These are phyloP conservation scores for Saturnispora kantuleensis DNA, from an alignment of 805 yeast species.

Conservation along the genomic window DNA sequence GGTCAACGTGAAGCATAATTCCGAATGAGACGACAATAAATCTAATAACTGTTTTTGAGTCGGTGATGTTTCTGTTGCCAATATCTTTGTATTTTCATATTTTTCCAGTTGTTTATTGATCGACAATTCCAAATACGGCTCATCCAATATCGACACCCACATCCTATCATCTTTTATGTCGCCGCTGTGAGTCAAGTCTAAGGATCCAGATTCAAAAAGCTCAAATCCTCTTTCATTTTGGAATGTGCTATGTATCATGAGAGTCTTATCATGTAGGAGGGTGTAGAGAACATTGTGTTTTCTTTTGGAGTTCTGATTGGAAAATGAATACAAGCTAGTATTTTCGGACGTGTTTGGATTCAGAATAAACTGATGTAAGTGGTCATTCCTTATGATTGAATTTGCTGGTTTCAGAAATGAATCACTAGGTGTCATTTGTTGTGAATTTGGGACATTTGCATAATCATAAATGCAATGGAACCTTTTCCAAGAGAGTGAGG, in stretches of 20 bases:
- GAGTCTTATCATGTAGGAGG: slow-evolving; percentile 42
- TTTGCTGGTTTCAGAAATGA: slow-evolving; percentile 21
- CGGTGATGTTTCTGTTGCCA: background rate
- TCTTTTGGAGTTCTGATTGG: slow-evolving; percentile 11
- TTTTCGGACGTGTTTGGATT: slow-evolving; percentile 3
- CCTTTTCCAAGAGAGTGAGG: slow-evolving; percentile 48
- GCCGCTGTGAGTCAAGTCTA: slow-evolving; percentile 24
- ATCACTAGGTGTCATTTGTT: slow-evolving; percentile 9
- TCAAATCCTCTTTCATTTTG: slow-evolving; percentile 49
- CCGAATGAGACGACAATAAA: slow-evolving; percentile 22
- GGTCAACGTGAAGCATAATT: slow-evolving; percentile 36
- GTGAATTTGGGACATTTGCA: background rate
- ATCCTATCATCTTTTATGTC: slow-evolving; percentile 8
- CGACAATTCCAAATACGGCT: slow-evolving; percentile 25
- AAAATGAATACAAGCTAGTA: slow-evolving; percentile 4
- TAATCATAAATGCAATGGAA: slow-evolving; percentile 9
- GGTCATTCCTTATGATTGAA: slow-evolving; percentile 20
- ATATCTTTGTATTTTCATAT: slow-evolving; percentile 12
- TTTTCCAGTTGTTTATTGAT: slow-evolving; percentile 15
- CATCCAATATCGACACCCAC: slow-evolving; percentile 29
- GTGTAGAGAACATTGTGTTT: slow-evolving; percentile 54
- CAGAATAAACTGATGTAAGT: slow-evolving; percentile 3
- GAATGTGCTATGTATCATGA: slow-evolving; percentile 63
- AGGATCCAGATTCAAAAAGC: slow-evolving; percentile 47
- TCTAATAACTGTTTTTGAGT: slow-evolving; percentile 17